phyloP scores from a whole-genome alignment of 371 early-diverging fungal species.

The Mucor sp. region DNA sequence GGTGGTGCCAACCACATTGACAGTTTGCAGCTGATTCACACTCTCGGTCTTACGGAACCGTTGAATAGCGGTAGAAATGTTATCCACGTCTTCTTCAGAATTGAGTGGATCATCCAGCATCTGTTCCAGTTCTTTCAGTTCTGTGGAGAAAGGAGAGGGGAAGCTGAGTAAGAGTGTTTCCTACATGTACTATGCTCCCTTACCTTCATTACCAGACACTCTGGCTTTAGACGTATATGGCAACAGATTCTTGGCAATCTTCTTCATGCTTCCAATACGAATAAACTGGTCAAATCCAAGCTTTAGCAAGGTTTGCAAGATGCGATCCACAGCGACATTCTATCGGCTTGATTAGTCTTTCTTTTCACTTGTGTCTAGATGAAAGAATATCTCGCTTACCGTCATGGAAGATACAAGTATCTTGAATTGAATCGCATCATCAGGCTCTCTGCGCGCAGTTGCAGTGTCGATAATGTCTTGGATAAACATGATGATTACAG shows the following conservation, averaged over 20 bases:
- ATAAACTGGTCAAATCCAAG: conserved; percentile 80
- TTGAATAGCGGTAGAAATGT: conserved; percentile 67
- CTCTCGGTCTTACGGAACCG: conserved; percentile 63
- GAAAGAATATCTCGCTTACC: conserved; percentile 22
- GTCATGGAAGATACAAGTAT: conserved; percentile 71
- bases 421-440: conserved; percentile 44
- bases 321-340: conserved; percentile 92
- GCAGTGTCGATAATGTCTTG: conserved; percentile 57
- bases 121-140: conserved; percentile 72
- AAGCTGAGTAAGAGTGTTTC: too few species aligned
- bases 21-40: conserved; percentile 41
- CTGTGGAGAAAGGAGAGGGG: conserved; percentile 20
- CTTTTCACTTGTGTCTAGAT: neutral
- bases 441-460: conserved; percentile 33
- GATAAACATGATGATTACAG: conserved; percentile 78
- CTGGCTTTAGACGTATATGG: conserved; percentile 70
- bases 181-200: neutral
- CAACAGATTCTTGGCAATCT: conserved; percentile 71
- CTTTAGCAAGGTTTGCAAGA: conserved; percentile 67
- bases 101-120: conserved; percentile 67
- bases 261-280: conserved; percentile 83
- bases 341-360: neutral
- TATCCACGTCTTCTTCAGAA: conserved; percentile 54
- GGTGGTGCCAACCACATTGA: conserved; percentile 77
- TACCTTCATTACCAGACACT: conserved; percentile 50